Conservation (phyloP, 140 eudicot genomes). For the Erigeron philadelphicus region DNA sequence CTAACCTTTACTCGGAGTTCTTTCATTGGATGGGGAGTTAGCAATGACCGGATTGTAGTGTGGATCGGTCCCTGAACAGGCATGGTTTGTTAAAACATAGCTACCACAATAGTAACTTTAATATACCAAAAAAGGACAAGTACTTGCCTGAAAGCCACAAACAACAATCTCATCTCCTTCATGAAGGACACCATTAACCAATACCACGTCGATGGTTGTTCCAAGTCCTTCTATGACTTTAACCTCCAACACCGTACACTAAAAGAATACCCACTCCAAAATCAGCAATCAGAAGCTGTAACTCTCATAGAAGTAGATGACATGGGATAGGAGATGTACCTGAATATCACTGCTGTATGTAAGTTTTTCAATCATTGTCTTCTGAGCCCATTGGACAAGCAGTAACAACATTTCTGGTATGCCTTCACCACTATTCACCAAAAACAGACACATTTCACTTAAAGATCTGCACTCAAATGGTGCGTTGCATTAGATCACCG, state of each 20-base stretch:
- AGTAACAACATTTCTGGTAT: conserved; percentile 68
- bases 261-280: conserved; percentile 16
- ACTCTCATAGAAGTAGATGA: neutral
- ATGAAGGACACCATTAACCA: conserved; percentile 70
- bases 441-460: neutral
- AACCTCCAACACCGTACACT: conserved; percentile 89
- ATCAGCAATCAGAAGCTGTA: conserved; percentile 2
- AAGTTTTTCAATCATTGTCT: conserved; percentile 80
- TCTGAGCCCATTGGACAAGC: conserved; percentile 81
- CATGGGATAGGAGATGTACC: conserved; percentile 32
- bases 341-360: conserved; percentile 62
- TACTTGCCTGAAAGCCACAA: conserved; percentile 70
- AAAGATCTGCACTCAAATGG: neutral
- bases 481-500: neutral
- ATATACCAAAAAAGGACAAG: neutral
- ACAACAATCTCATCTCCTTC: conserved; percentile 78
- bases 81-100: neutral
- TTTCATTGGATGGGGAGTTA: conserved; percentile 93
- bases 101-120: conserved; percentile 4
- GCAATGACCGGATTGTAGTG: conserved; percentile 64
- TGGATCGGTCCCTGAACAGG: conserved; percentile 65
- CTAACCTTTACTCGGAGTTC: conserved; percentile 83
- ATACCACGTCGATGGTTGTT: conserved; percentile 68
- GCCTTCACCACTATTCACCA: conserved; percentile 73
- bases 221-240: conserved; percentile 76